phyloP scores from a whole-genome alignment of 176 grass and related monocot genomes.

The Pontederia crassipes region DNA sequence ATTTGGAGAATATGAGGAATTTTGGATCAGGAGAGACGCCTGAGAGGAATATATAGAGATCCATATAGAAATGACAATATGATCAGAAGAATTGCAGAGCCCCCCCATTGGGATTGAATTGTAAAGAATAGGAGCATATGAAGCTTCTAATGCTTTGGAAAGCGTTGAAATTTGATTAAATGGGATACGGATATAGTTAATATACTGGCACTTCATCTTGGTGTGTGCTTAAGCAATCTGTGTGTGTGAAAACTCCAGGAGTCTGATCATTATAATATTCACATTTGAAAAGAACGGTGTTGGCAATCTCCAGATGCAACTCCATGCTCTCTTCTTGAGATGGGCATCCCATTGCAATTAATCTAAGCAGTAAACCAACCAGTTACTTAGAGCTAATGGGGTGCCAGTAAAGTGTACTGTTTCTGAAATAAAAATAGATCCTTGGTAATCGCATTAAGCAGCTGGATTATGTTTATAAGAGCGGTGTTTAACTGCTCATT shows the following conservation, averaged over 20 bases:
- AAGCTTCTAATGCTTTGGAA: conserved; percentile 38
- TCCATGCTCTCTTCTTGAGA: not conserved
- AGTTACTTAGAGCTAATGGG: not conserved
- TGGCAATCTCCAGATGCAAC: conserved; percentile 11
- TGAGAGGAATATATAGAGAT: conserved; percentile 47
- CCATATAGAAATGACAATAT: conserved; percentile 40
- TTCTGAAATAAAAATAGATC: not conserved
- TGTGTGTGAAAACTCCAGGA: conserved; percentile 3
- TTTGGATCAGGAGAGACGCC: conserved; percentile 59
- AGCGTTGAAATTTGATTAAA: conserved; percentile 36
- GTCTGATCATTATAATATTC: not conserved
- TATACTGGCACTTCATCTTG: not conserved
- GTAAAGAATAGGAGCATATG: conserved; percentile 19
- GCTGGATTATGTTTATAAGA: conserved; percentile 11
- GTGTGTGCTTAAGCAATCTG: conserved; percentile 3
- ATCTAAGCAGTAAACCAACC: not conserved
- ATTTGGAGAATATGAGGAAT: conserved; percentile 10
- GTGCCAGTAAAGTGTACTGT: not conserved
- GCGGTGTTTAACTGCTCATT: not conserved
- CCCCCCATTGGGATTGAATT: conserved; percentile 24
- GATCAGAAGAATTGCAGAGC: conserved; percentile 29
- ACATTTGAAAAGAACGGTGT: conserved; percentile 10
- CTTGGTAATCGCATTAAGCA: conserved; percentile 11
- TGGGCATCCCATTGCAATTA: not conserved
- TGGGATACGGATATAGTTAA: conserved; percentile 10